Percentiles rank a stretch among this genome's conserved stretches.
Conservation (phyloP, 176 grass and related monocot genomes). For the Musa schizocarpa region DNA sequence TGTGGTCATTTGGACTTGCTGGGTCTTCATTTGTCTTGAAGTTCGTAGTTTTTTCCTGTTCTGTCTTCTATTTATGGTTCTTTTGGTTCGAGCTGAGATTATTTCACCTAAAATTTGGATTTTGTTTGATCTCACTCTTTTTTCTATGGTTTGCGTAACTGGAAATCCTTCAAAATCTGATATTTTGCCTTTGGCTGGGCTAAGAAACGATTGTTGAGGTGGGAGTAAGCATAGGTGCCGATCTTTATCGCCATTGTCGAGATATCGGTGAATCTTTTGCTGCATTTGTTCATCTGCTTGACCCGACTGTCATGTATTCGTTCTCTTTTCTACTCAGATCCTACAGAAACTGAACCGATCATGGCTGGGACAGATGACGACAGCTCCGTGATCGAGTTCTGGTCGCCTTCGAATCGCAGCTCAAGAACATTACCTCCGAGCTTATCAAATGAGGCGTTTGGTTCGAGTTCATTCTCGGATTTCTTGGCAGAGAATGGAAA, state of each 20-base stretch:
- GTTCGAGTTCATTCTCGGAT: constrained; percentile 32
- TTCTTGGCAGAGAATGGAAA: constrained; percentile 31
- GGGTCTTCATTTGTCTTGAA: not conserved
- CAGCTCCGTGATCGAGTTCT: constrained; percentile 48
- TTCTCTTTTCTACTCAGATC: constrained; percentile 26
- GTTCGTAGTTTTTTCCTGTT: not conserved
- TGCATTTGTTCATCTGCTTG: no score
- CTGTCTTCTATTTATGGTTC: not conserved
- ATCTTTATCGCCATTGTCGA: not conserved
- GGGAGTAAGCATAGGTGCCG: not conserved
- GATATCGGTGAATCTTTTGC: not conserved
- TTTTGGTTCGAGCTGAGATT: not conserved
- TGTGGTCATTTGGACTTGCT: not conserved
- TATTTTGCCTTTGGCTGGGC: not conserved
- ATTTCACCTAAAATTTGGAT: not conserved
- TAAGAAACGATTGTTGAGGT: not conserved
- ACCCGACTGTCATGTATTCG: constrained; percentile 1
- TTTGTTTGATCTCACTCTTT: not conserved
- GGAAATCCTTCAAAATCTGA: not conserved
- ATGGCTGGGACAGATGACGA: constrained; percentile 35
- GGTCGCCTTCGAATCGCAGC: constrained; percentile 62
- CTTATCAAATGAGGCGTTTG: constrained; percentile 67
- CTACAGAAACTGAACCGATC: constrained; percentile 3
- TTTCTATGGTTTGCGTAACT: not conserved
- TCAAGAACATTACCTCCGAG: constrained; percentile 63